Conservation (phyloP, 2,329 filamentous ascomycete species). For the Elsinoe arachidis region DNA sequence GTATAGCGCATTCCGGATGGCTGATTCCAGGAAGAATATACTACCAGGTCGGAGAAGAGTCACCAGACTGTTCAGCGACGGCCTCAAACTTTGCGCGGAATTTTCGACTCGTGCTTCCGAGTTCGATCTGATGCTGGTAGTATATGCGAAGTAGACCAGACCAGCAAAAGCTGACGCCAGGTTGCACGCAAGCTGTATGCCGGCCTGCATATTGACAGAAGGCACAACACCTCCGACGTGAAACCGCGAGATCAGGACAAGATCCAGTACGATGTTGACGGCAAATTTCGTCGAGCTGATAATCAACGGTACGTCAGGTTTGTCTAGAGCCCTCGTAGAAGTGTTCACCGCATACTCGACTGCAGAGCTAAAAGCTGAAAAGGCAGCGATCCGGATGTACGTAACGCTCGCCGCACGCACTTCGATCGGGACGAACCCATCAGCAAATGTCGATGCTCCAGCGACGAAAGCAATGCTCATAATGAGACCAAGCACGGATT, state of each 20-base stretch:
- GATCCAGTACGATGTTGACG: constrained; percentile 58
- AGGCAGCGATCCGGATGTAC: constrained; percentile 58
- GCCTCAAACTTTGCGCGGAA: background rate
- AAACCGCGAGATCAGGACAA: constrained; percentile 58
- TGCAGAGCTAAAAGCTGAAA: constrained; percentile 53
- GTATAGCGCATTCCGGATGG: constrained; percentile 59
- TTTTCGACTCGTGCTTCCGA: background rate
- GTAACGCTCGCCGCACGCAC: constrained; percentile 49
- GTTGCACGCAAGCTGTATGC: constrained; percentile 54
- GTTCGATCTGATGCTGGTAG: constrained; percentile 23
- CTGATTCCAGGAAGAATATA: constrained; percentile 55
- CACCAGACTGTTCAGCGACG: constrained; percentile 34
- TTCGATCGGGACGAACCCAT: constrained; percentile 54
- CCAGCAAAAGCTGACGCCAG: constrained; percentile 48
- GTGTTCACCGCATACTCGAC: constrained; percentile 55
- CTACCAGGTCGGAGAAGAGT: constrained; percentile 50
- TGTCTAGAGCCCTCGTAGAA: constrained; percentile 57
- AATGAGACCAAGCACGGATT: constrained; percentile 48
- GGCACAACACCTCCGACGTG: constrained; percentile 48
- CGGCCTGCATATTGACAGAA: constrained; percentile 56
- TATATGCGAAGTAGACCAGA: constrained; percentile 51
- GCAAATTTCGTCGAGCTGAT: constrained; percentile 57
- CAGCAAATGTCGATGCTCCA: constrained; percentile 47
- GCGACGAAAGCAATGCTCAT: constrained; percentile 52
- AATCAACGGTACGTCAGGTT: constrained; percentile 59